phyloP scores from a whole-genome alignment of 2,329 filamentous ascomycete species.

The Sporothrix phasma region DNA sequence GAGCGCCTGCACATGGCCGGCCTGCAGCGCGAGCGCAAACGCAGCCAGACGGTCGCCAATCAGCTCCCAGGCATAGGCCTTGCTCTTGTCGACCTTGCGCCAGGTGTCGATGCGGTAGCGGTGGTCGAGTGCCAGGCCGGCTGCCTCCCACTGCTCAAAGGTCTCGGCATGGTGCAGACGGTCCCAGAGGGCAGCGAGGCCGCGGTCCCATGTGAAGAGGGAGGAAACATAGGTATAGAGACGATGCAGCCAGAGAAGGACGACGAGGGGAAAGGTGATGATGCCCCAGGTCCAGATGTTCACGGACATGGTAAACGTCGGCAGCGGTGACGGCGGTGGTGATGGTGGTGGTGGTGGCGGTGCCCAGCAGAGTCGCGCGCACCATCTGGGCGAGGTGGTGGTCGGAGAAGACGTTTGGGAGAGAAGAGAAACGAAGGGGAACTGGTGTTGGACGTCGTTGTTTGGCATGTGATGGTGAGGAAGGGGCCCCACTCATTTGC shows the following conservation, averaged over 20 bases:
- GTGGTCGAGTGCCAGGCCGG: conserved; percentile 75
- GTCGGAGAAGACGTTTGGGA: not conserved
- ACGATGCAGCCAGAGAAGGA: conserved; percentile 15
- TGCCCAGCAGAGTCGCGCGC: not conserved
- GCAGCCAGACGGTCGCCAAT: conserved; percentile 59
- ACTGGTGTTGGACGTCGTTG: not conserved
- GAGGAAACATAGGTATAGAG: conserved; percentile 4
- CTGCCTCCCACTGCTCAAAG: conserved; percentile 80
- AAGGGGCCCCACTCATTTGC: not conserved
- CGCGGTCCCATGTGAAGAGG: conserved; percentile 10
- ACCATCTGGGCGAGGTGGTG: not conserved
- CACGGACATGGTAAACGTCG: conserved; percentile 10
- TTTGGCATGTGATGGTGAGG: conserved; percentile 1
- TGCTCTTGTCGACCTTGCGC: conserved; percentile 68
- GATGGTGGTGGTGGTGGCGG: too few relatives aligned
- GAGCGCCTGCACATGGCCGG: conserved; percentile 59
- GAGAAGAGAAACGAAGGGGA: not conserved
- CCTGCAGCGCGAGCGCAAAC: conserved; percentile 16
- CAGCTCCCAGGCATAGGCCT: conserved; percentile 77
- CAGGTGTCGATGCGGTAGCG: conserved; percentile 68
- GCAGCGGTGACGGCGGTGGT: too few relatives aligned
- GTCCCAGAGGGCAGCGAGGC: conserved; percentile 42
- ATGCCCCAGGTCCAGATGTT: conserved; percentile 16
- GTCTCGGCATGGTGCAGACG: conserved; percentile 54
- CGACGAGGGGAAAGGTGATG: conserved; percentile 13